Percentiles rank a stretch among this genome's conserved stretches.
Conservation (phyloP, 2,329 filamentous ascomycete genomes). For the Verticillium dahliae region DNA sequence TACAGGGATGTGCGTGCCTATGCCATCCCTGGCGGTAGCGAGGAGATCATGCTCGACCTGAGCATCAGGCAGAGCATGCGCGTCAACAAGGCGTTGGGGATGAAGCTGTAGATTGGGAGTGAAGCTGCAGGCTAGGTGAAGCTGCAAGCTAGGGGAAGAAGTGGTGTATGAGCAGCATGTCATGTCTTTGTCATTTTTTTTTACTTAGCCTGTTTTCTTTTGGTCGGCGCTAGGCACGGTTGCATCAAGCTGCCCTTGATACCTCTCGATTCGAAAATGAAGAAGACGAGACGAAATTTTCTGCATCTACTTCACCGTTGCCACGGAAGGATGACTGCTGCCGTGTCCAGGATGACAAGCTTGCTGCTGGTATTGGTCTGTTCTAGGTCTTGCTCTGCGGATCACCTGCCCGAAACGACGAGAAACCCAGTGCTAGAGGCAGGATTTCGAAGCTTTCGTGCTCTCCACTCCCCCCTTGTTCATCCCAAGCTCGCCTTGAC, state of each 20-base stretch:
- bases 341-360: background rate
- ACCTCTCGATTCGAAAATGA: background rate
- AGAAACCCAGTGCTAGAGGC: background rate
- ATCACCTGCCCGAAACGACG: background rate
- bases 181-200: background rate
- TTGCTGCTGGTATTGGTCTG: background rate
- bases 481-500: too few relatives aligned
- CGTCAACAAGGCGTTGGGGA: constrained; percentile 85
- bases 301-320: background rate
- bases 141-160: background rate
- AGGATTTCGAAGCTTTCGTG: too few relatives aligned
- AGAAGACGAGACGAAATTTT: background rate
- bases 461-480: too few relatives aligned
- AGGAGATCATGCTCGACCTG: constrained; percentile 98
- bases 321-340: background rate
- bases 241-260: background rate
- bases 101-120: constrained; percentile 68
- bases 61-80: constrained; percentile 86
- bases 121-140: too few relatives aligned
- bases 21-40: constrained; percentile 88
- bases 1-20: constrained; percentile 95
- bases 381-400: background rate
- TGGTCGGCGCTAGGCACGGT: constrained; percentile 5
- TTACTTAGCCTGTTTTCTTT: constrained; percentile 5
- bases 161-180: constrained; percentile 9